Base-by-base conservation (phyloP, 1,284 basidiomycete genomes). In the Malassezia slooffiae region DNA sequence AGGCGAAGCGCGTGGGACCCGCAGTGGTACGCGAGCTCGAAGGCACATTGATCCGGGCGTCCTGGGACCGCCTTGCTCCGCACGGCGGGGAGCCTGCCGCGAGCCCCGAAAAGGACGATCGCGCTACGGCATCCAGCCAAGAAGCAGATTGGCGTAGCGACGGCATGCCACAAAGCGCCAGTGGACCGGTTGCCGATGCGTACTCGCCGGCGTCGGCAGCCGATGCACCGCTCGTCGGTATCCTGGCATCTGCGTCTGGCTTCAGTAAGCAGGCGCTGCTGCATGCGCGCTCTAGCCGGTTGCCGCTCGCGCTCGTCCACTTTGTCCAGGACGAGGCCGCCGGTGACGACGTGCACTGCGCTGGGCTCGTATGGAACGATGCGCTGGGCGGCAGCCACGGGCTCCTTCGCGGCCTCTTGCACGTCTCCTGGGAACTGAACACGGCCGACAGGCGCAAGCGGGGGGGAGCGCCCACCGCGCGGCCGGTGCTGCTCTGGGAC, bases 1-100 rank as follows among this genome's bases (percentile, higher is more conserved):
- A 87, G 60, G 80, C 79, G 70, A 81, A 79, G 68, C 81, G 81
- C 61, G 70, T 81, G 26, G 78, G 83, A 0, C 85, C 87, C 1
- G 78, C 79, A 5, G 80, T 81, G 54, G 77, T 91, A 1, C 78
- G 88, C 30, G 87, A 93, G 70, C 75, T 91, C 70, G 87, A 91
- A 66, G 54, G 60, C 15, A 58, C 58, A 0, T 29, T 58, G 3
- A 42, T 58, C 19, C 52, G 60, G 12, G 60, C 52, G 0, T 16
- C 16, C 6, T 44, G 41, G 37, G 38, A 43, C 12, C 24, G 31
- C 15, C 28, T 35, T 20, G 15, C 7, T 23, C 41, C 24, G 10
- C 3, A 15, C 21, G 30, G 17, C 30, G 30, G 17, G 13, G n/a
- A 15, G 8, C 8, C 13, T 32, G n/a, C 30, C 8, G 30, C 6